These are phyloP conservation scores for Hypholoma fasciculare DNA, from an alignment of 768 basidiomycete species.

Conservation along the genomic window DNA sequence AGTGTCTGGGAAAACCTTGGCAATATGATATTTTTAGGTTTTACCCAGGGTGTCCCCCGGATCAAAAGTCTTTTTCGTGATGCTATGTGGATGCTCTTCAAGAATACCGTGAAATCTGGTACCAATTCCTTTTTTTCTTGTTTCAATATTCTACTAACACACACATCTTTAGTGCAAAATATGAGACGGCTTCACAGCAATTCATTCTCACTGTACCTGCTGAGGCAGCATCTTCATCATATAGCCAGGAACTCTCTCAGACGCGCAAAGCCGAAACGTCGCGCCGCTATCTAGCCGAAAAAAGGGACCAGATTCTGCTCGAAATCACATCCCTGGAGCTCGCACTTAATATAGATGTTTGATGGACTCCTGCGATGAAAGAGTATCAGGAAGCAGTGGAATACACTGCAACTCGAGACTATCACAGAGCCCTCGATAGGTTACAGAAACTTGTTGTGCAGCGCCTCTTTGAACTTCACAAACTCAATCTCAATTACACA, in stretches of 20 bases:
- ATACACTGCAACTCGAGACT: slow-evolving; percentile 18
- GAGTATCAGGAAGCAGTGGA: slow-evolving; percentile 23
- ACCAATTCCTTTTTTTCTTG: background rate
- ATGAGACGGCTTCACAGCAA: background rate
- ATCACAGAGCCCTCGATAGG: slow-evolving; percentile 24
- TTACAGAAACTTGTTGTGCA: slow-evolving; percentile 33
- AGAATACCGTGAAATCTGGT: background rate
- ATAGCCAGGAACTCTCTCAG: background rate
- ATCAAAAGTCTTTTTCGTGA: too few species aligned
- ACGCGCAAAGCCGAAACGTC: slow-evolving; percentile 5
- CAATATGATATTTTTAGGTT: too few species aligned
- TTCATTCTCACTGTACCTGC: slow-evolving; percentile 1
- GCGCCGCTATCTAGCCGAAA: slow-evolving; percentile 19
- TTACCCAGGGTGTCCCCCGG: too few species aligned
- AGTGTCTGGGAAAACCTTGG: too few species aligned
- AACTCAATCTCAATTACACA: slow-evolving; percentile 33
- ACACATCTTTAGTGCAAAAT: background rate
- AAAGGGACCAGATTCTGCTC: slow-evolving; percentile 19
- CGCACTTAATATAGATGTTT: slow-evolving; percentile 20
- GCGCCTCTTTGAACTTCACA: slow-evolving; percentile 37
- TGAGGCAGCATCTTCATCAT: background rate
- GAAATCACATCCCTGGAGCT: slow-evolving; percentile 23
- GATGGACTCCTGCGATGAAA: slow-evolving; percentile 23
- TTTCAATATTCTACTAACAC: background rate
- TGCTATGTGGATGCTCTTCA: background rate